Evolutionary conservation across 257 asterid genomes (phyloP), one percentile per base, ranked within the genome.

Genomic region (Gynochthodes officinalis): DNA sequence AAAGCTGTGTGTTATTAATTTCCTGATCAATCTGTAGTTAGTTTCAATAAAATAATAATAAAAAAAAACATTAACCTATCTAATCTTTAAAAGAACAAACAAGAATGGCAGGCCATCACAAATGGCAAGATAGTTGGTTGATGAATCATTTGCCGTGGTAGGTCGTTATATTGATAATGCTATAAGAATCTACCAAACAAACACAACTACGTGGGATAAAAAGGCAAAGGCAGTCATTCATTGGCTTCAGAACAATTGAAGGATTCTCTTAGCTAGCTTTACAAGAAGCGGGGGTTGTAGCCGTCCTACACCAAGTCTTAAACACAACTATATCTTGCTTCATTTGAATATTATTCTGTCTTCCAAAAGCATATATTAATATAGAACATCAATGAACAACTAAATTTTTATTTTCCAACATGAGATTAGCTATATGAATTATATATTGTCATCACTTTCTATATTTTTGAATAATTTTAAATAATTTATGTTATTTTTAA

Each of bases 1-100:
- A 30, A 46, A 23, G 7, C 10, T 42, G 33, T 21, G 15, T 10
- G n/a, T n/a, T 13, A 10, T 12, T 25, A 19, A 64, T 40, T 40
- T 40, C 69, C 59, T 53, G 3, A 53, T 49, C 54, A 49, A 49
- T 15, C n/a, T 49, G 54, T 21, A 25, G 4, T 57, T 7, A 23
- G 50, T 59, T 30, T 33, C 59, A 67, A 46, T 67, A 32, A 40
- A 33, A 30, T 21, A 75, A 33, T 7, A 42, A 40, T 21, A 75
- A 33, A 14, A 42, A 40, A 3, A 5, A 16, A 16, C 4, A 23
- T 49, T 49, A 49, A 1, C 16, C 54, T n/a, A 49, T 49, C 54
- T 49, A 49, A 13, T 49, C 13, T 57, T 25, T 27, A 2, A 23
- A 25, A 57, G 6, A n/a, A n/a, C n/a, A n/a, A n/a, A n/a, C n/a